Evolutionary conservation across 2,329 filamentous ascomycete genomes (phyloP), one percentile per base, ranked within the genome.

Genomic region (Calonectria hongkongensis): DNA sequence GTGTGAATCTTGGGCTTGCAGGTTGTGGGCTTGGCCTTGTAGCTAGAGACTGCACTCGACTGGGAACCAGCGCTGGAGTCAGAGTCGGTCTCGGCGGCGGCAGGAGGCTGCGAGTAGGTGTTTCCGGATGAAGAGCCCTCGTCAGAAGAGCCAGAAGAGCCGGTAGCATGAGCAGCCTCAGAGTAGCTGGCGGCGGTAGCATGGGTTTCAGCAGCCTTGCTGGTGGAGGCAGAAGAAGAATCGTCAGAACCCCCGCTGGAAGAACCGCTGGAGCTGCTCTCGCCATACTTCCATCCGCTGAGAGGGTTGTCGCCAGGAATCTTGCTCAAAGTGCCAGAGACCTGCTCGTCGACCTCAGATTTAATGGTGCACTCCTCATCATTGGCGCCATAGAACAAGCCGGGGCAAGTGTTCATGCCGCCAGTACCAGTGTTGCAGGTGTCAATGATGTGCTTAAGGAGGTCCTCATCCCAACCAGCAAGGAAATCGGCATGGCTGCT

Each of bases 401-500:
- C 87, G 6, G 88, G 87, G 85, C 92, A 95, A 75, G 88, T 86
- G 74, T 93, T 89, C 85, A 94, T 92, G 63, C 90, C 90, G 8
- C 80, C 75, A 70, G 88, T 88, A 62, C 90, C 89, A 56, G 89
- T 89, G 78, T 92, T 86, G 86, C 94, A 95, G 64, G 86, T 89
- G 80, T 93, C 87, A 76, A 94, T 91, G 75, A 94, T 93, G 73
- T 89, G 86, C 83, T 93, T 91, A 63, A 94, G 90, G 56, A 89
- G 87, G 33, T 86, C 82, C 73, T 89, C 87, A 76, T 95, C 91
- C 94, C 94, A 95, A 18, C 90, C 93, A 74, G 93, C 91, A 75
- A 94, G 83, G 85, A 95, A 95, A 83, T 95, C 93, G 60, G 88
- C 93, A 83, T 95, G 93, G 73, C 89, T 89, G 78, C 90, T 91